Conservation (phyloP, 768 basidiomycete species). For the Clitopilus hobsonii region DNA sequence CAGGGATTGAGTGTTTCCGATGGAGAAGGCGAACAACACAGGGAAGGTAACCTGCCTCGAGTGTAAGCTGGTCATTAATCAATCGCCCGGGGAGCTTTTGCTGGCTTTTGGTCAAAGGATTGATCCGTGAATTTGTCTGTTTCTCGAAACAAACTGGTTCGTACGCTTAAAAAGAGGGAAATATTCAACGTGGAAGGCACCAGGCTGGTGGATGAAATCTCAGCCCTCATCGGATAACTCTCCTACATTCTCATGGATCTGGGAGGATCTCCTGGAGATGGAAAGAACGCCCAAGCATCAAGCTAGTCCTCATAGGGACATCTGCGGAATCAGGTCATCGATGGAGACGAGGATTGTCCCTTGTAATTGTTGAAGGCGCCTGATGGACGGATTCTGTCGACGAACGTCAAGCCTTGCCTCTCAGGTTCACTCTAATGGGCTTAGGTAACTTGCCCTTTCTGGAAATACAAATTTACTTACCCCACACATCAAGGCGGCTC, state of each 20-base stretch:
- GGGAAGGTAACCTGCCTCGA: too few species aligned
- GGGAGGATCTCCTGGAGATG: not conserved
- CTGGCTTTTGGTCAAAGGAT: not conserved
- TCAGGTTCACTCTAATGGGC: not conserved
- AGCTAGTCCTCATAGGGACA: not conserved
- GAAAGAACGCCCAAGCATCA: not conserved
- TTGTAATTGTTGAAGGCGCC: not conserved
- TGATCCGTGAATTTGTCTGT: not conserved
- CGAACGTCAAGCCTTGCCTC: not conserved
- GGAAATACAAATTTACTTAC: not conserved
- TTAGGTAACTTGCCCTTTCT: not conserved
- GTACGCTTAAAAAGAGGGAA: not conserved
- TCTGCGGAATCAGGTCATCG: not conserved
- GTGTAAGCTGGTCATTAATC: too few species aligned
- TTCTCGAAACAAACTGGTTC: not conserved
- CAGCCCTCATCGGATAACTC: not conserved
- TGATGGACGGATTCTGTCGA: conserved; percentile 1
- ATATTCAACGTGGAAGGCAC: not conserved
- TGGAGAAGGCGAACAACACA: too few species aligned
- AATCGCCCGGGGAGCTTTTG: too few species aligned
- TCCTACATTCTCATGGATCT: not conserved
- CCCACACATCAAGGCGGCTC: not conserved
- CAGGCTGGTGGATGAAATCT: not conserved
- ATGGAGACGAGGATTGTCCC: not conserved
- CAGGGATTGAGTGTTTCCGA: too few species aligned